Conservation (phyloP, 2,329 filamentous ascomycete species). For the Fusarium phyllophilum region DNA sequence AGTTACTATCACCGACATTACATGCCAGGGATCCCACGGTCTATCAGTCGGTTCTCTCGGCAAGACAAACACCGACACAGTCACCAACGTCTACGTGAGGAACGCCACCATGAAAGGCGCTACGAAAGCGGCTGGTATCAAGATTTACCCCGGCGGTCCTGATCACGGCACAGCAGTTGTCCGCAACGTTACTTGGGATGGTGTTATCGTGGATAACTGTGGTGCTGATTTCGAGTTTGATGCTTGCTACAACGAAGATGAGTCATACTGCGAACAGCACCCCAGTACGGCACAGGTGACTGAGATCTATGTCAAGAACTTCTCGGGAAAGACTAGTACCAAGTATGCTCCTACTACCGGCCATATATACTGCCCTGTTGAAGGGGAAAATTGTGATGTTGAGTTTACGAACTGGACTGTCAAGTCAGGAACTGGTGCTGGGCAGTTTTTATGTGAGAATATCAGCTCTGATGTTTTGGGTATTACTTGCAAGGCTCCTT, state of each 20-base stretch:
- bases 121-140: not conserved
- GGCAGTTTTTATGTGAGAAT: not conserved
- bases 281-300: not conserved
- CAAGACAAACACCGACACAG: not conserved
- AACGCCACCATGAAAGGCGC: not conserved
- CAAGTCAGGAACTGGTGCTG: not conserved
- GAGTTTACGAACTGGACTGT: not conserved
- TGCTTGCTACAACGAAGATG: not conserved
- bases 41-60: not conserved
- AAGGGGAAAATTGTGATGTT: not conserved
- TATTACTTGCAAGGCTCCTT: not conserved
- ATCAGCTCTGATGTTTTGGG: not conserved
- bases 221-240: not conserved
- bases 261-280: not conserved
- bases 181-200: not conserved
- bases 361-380: not conserved
- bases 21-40: not conserved
- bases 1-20: not conserved
- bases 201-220: not conserved
- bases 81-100: not conserved
- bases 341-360: not conserved
- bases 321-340: not conserved
- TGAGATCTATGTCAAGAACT: not conserved
- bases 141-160: not conserved
- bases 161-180: not conserved